Evolutionary conservation across 495 filamentous ascomycete genomes (phyloP).

Genomic region (Annulohypoxylon moriforme): DNA sequence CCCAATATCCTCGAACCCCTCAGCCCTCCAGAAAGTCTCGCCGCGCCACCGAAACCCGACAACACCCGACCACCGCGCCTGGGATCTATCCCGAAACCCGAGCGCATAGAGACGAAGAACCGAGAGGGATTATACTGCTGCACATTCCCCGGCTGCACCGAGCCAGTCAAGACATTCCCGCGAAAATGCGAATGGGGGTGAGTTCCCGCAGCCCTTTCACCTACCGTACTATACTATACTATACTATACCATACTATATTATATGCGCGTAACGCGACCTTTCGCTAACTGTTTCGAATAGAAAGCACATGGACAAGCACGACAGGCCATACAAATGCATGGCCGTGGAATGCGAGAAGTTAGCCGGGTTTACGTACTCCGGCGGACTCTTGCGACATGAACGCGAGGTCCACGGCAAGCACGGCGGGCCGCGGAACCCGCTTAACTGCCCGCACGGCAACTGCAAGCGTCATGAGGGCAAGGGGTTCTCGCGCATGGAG

Average conservation of each 20-base stretch:
- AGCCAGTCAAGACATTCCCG: slow-evolving; percentile 69
- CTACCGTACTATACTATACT: neutral
- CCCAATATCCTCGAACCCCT: slow-evolving; percentile 21
- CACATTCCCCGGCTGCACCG: slow-evolving; percentile 68
- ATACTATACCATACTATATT: neutral
- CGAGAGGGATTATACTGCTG: slow-evolving; percentile 76
- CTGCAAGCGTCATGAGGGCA: slow-evolving; percentile 81
- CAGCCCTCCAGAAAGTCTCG: slow-evolving; percentile 21
- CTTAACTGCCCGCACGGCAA: slow-evolving; percentile 80
- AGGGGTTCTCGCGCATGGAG: slow-evolving; percentile 86
- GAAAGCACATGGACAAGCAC: slow-evolving; percentile 98
- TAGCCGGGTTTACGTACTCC: slow-evolving; percentile 92
- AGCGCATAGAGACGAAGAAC: slow-evolving; percentile 65
- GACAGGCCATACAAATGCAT: slow-evolving; percentile 88
- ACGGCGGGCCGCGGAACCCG: slow-evolving; percentile 82
- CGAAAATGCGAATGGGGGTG: slow-evolving; percentile 95
- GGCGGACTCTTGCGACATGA: slow-evolving; percentile 89
- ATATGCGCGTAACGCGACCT: neutral
- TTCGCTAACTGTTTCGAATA: slow-evolving; percentile 48
- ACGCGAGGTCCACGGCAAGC: slow-evolving; percentile 88
- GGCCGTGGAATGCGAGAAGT: slow-evolving; percentile 81
- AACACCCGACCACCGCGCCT: slow-evolving; percentile 45
- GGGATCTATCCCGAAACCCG: slow-evolving; percentile 62
- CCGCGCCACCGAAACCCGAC: neutral
- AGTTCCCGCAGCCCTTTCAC: slow-evolving; percentile 48